phyloP scores from a whole-genome alignment of 2,329 filamentous ascomycete species.

The Daldinia eschscholtzii region DNA sequence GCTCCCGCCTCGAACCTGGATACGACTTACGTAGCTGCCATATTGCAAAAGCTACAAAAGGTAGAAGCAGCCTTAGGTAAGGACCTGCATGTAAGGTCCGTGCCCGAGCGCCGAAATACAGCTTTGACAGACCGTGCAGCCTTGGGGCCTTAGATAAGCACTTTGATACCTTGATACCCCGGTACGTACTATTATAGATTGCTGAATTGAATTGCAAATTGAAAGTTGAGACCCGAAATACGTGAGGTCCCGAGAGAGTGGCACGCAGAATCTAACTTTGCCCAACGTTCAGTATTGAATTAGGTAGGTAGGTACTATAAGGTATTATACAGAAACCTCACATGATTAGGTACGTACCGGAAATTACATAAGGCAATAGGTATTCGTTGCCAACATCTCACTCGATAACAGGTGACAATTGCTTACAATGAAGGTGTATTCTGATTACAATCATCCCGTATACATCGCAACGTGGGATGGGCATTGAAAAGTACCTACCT shows the following conservation, averaged over 20 bases:
- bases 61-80: not conserved
- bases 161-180: not conserved
- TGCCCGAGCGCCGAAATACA: not conserved
- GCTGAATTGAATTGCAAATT: not conserved
- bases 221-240: not conserved
- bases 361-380: not conserved
- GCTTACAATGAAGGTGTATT: too few relatives aligned
- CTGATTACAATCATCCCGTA: too few relatives aligned
- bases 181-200: not conserved
- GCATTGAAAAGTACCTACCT: too few relatives aligned
- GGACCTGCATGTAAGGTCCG: constrained; percentile 2
- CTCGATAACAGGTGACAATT: too few relatives aligned
- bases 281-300: not conserved
- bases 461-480: too few relatives aligned
- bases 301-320: too few relatives aligned
- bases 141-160: too few relatives aligned
- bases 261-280: not conserved
- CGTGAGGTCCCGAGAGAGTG: not conserved
- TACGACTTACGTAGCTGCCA: not conserved
- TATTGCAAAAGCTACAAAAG: constrained; percentile 3
- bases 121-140: too few relatives aligned
- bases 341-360: not conserved
- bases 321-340: not conserved
- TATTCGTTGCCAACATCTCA: too few relatives aligned
- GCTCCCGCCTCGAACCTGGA: constrained; percentile 4